Evolutionary conservation across 345 rosid genomes (phyloP), one percentile per base, ranked within the genome.

Genomic region (Sisymbrium altissimum): DNA sequence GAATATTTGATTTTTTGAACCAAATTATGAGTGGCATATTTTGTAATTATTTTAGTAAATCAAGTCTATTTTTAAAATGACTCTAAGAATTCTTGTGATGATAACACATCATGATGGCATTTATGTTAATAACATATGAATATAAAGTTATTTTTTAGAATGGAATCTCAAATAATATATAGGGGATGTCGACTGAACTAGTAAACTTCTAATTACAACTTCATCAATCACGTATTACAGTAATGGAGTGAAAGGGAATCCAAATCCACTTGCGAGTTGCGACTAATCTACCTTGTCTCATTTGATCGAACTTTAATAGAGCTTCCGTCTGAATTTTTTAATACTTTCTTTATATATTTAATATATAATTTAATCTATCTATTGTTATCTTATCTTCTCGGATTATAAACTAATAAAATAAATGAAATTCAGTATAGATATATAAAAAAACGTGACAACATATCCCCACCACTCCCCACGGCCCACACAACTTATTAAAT

Each of bases 261-360:
- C 63, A 64, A 52, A 23, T 44, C 77, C 71, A 73, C 71, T 64
- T 73, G 65, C 43, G 5, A 73, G 65, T 64, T 73, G 65, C 43
- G 5, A 48, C 39, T 35, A 14, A 39, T 36, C 29, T 29, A 69
- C 46, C 35, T 35, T 70, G 56, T 60, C 60, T 52, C 44, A 19
- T 17, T 18, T 41, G 63, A 69, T 62, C 35, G 18, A 9, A 52
- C 53, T 62, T 62, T 12, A 27, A 36, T 70, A 4, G 30, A 48
- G 67, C 15, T 40, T 39, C 35, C 25, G 68, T 52, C 44, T 52
- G 70, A 52, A 39, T 46, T 70, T 19, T 60, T 49, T 35, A 48
- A 21, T 18, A 60, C 17, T 36, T 30, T 54, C 10, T 27, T 54
- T 25, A 12, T 52, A 27, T 54, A 54, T 15, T 4, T 40, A 5